These are phyloP conservation scores for Aureobasidium sp. DNA, from an alignment of 2,329 filamentous ascomycete species.

Conservation along the genomic window DNA sequence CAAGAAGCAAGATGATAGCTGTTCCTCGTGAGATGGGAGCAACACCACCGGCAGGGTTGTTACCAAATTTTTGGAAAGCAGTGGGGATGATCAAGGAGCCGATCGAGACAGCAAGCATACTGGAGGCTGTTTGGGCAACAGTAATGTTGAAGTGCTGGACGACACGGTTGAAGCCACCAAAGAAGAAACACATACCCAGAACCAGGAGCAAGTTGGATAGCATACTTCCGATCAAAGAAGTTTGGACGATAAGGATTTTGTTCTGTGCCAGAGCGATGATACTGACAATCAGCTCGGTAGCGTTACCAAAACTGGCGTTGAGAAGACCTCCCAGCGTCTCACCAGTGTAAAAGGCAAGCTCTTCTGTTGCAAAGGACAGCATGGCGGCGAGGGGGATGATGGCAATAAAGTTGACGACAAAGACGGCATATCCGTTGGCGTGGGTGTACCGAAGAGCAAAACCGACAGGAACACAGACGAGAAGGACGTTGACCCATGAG, in stretches of 20 bases:
- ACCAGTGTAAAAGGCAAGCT: slow-evolving; percentile 68
- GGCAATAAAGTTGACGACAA: slow-evolving; percentile 87
- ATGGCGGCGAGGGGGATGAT: slow-evolving; percentile 85
- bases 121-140: slow-evolving; percentile 82
- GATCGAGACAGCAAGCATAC: slow-evolving; percentile 69
- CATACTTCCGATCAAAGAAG: slow-evolving; percentile 84
- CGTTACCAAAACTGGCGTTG: slow-evolving; percentile 80
- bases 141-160: slow-evolving; percentile 90
- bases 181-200: slow-evolving; percentile 88
- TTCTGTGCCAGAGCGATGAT: slow-evolving; percentile 69
- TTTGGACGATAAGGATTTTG: slow-evolving; percentile 80
- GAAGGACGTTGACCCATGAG: slow-evolving; percentile 79
- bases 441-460: slow-evolving; percentile 60
- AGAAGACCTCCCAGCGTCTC: slow-evolving; percentile 82
- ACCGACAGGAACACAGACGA: slow-evolving; percentile 70
- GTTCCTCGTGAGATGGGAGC: slow-evolving; percentile 56
- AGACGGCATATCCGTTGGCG: slow-evolving; percentile 56
- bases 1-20: slow-evolving; percentile 69
- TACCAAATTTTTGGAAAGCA: slow-evolving; percentile 58
- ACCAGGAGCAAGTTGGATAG: slow-evolving; percentile 84
- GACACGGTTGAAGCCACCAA: slow-evolving; percentile 66
- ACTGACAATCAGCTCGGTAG: slow-evolving; percentile 48
- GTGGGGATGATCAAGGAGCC: slow-evolving; percentile 82
- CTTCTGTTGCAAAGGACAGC: slow-evolving; percentile 82
- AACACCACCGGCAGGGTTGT: slow-evolving; percentile 27